Conservation (phyloP, 2,329 filamentous ascomycete genomes). For the Colletotrichum limetticola region DNA sequence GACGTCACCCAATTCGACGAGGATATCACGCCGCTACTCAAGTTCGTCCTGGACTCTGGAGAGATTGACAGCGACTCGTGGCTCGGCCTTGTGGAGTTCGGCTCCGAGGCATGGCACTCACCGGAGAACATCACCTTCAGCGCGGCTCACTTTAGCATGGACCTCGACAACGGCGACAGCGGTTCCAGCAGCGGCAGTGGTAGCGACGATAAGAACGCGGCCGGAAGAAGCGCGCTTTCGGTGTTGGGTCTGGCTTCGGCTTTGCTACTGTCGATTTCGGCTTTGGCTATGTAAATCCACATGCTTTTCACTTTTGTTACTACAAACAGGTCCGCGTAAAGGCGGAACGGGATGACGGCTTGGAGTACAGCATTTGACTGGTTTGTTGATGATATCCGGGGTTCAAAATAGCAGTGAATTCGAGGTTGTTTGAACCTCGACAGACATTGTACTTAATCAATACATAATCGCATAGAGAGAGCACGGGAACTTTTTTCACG, state of each 20-base stretch:
- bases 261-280: neutral
- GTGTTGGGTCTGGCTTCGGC: neutral
- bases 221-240: neutral
- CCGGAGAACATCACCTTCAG: slow-evolving; percentile 44
- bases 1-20: slow-evolving; percentile 41
- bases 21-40: slow-evolving; percentile 44
- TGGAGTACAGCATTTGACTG: neutral
- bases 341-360: neutral
- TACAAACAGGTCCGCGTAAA: too few species aligned
- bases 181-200: neutral
- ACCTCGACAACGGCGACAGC: slow-evolving; percentile 34
- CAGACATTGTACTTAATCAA: neutral
- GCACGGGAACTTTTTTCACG: neutral
- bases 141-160: slow-evolving; percentile 40
- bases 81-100: slow-evolving; percentile 45
- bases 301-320: neutral
- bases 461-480: neutral
- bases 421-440: neutral
- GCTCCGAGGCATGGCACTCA: slow-evolving; percentile 44
- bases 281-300: neutral
- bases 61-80: slow-evolving; percentile 41
- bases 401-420: neutral
- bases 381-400: neutral
- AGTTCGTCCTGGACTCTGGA: slow-evolving; percentile 43
- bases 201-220: slow-evolving; percentile 14